Evolutionary conservation across 2,329 filamentous ascomycete genomes (phyloP).

Genomic region (Phaeosphaeriaceae sp.): DNA sequence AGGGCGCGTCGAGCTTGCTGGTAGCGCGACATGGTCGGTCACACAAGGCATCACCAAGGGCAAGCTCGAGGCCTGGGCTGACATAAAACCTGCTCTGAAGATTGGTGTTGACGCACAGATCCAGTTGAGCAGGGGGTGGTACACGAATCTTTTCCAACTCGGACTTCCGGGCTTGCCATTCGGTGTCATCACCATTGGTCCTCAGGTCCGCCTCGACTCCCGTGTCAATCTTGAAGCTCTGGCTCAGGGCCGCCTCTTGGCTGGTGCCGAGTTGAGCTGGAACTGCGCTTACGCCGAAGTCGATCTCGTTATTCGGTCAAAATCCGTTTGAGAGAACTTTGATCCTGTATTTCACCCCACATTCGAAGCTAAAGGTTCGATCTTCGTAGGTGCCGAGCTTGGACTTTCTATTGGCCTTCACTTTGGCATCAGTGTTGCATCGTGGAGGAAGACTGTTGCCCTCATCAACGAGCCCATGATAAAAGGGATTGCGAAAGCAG

Average conservation of each 20-base stretch:
- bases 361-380: neutral
- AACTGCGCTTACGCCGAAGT: neutral
- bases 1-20: neutral
- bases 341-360: constrained; percentile 1
- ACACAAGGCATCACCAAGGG: neutral
- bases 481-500: neutral
- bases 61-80: neutral
- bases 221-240: neutral
- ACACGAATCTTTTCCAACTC: neutral
- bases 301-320: neutral
- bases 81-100: neutral
- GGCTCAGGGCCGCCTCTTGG: neutral
- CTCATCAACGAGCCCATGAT: neutral
- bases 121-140: neutral
- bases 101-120: neutral
- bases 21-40: neutral
- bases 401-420: neutral
- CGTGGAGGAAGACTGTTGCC: constrained; percentile 1
- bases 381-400: neutral
- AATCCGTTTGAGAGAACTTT: neutral
- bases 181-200: neutral
- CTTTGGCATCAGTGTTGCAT: neutral
- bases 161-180: neutral
- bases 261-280: neutral
- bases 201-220: neutral